Evolutionary conservation across 2,329 filamentous ascomycete genomes (phyloP).

Genomic region (Aspergillus ibericus): DNA sequence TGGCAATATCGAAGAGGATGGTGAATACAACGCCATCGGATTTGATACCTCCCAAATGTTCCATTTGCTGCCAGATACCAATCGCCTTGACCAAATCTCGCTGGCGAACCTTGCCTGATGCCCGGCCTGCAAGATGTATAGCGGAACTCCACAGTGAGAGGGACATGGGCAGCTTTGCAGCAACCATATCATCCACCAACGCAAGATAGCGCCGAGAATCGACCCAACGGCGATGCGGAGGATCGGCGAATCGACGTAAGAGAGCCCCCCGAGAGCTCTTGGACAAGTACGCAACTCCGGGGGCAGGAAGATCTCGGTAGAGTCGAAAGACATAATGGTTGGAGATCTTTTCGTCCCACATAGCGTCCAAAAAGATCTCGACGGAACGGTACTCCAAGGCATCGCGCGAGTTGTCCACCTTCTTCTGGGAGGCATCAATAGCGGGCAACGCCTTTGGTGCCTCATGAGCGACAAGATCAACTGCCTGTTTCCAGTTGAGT

Average conservation of each 20-base stretch:
- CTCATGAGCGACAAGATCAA: slow-evolving; percentile 40
- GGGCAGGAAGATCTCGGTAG: slow-evolving; percentile 55
- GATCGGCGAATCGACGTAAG: slow-evolving; percentile 66
- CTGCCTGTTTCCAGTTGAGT: slow-evolving; percentile 27
- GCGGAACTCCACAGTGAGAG: slow-evolving; percentile 79
- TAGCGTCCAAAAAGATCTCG: slow-evolving; percentile 41
- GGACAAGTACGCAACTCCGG: slow-evolving; percentile 54
- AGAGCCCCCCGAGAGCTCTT: slow-evolving; percentile 60
- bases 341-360: slow-evolving; percentile 46
- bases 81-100: slow-evolving; percentile 68
- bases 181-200: slow-evolving; percentile 79
- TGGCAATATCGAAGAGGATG: slow-evolving; percentile 83
- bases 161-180: slow-evolving; percentile 67
- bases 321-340: slow-evolving; percentile 53
- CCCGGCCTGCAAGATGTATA: slow-evolving; percentile 74
- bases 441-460: slow-evolving; percentile 26
- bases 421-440: slow-evolving; percentile 30
- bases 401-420: slow-evolving; percentile 25
- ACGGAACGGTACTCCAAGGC: slow-evolving; percentile 38
- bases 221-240: slow-evolving; percentile 36
- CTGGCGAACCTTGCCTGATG: slow-evolving; percentile 59
- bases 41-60: slow-evolving; percentile 64
- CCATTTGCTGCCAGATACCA: slow-evolving; percentile 86
- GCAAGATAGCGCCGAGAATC: slow-evolving; percentile 78
- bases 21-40: slow-evolving; percentile 85